A percentile compares a stretch with the other conserved stretches of the same genome.
Evolutionary conservation across 306 rosid species (phyloP).

Genomic region (Geum urbanum): DNA sequence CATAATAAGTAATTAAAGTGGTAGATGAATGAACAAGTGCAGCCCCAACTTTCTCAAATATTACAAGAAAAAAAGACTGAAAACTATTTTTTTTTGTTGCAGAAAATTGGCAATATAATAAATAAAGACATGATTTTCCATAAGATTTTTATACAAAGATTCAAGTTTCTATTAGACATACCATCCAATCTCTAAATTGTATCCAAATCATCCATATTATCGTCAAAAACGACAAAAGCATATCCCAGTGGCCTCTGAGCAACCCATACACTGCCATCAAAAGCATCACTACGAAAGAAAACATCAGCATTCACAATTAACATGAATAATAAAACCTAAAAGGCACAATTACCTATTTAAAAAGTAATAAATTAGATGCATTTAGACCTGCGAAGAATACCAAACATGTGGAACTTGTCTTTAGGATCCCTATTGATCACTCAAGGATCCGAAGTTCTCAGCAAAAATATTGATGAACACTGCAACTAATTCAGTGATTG

Average conservation of each 20-base stretch:
- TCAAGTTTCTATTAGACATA: slow-evolving; percentile 27
- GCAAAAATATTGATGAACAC: slow-evolving; percentile 38
- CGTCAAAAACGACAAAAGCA: slow-evolving; percentile 92
- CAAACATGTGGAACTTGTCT: slow-evolving; percentile 81
- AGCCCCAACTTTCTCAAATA: too few species aligned
- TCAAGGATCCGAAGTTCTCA: slow-evolving; percentile 85
- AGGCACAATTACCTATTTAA: too few species aligned
- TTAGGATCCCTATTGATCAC: slow-evolving; percentile 85
- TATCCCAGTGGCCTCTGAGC: slow-evolving; percentile 96
- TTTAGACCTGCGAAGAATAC: slow-evolving; percentile 77
- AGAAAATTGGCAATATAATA: too few species aligned
- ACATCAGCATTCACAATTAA: not conserved
- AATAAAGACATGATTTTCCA: too few species aligned
- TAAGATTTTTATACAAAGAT: too few species aligned
- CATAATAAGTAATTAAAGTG: too few species aligned
- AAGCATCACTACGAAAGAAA: not conserved
- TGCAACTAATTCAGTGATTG: too few species aligned
- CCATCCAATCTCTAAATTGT: slow-evolving; percentile 88
- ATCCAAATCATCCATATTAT: slow-evolving; percentile 90
- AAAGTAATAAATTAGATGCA: too few species aligned
- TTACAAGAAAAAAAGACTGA: too few species aligned
- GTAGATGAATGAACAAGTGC: too few species aligned
- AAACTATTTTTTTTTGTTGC: too few species aligned
- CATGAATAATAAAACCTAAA: slow-evolving; percentile 2
- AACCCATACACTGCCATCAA: slow-evolving; percentile 78